Base-by-base conservation (phyloP, 106 monocot species). In the Xerophyta viscosa region DNA sequence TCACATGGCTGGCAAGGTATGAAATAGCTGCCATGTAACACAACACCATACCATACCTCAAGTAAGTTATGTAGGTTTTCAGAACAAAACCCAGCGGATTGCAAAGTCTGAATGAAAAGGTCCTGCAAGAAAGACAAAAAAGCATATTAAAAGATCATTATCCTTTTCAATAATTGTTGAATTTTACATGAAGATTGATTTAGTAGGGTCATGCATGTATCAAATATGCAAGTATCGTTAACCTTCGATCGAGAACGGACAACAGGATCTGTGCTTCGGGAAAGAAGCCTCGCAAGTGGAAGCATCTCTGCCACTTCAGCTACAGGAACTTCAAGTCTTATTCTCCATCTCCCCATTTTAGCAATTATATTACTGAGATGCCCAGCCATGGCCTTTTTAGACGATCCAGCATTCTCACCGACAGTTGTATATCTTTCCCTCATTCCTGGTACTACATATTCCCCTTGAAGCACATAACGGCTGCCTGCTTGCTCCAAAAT, bases 241-340 rank as follows among this genome's bases (percentile, higher is more conserved):
- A 98, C 98, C 82, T 98, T 89, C 24, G 86, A 83, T 71, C 86
- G 76, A 57, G 86, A 98, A 50, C 77, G 84, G 60, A 98, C 86
- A 62, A 73, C 84, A 79, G 98, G 98, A 55, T 98, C 98, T 27
- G 82, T 98, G 74, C 98, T 98, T 63, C 86, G 69, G 58, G 86
- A 98, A 66, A 98, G 82, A 60, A 98, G 79, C 57, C 90, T 80
- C 39, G 89, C 89, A 60, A 98, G 75, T 2, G 98, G 98, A 73
- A 98, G 98, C 98, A 98, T 83, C 63, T 98, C 98, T 73, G 89
- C 72, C 56, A 83, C 82, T 86, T 98, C 98, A 62, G 98, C 98
- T 71, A 43, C 55, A 36, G 98, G 89, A 63, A 98, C 98, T 73
- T 98, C 98, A 23, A 98, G 60, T 63, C 98, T 82, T 62, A 98